Conservation (phyloP, 2,329 filamentous ascomycete species). For the Alternaria consortialis region DNA sequence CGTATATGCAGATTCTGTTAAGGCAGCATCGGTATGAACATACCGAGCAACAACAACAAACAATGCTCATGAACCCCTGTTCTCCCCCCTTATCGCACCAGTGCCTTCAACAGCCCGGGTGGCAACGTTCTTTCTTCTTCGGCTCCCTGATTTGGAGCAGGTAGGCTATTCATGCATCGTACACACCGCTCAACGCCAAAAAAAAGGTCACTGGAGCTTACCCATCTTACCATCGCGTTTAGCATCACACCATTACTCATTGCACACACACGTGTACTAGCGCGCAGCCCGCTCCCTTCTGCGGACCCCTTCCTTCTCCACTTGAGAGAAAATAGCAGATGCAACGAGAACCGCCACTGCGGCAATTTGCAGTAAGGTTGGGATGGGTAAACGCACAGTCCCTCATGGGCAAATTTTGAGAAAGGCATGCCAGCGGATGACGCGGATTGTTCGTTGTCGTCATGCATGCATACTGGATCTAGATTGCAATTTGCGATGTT, state of each 20-base stretch:
- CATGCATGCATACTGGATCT: neutral
- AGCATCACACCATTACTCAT: neutral
- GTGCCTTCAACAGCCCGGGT: neutral
- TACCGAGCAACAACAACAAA: neutral
- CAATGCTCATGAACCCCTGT: neutral
- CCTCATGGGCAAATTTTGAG: slow-evolving; percentile 23
- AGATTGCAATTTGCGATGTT: slow-evolving; percentile 10
- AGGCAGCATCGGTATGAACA: neutral
- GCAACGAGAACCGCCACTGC: slow-evolving; percentile 4
- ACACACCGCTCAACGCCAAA: neutral
- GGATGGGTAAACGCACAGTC: slow-evolving; percentile 18
- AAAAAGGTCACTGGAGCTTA: neutral
- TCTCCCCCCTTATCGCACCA: neutral
- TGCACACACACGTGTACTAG: neutral
- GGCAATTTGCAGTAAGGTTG: neutral
- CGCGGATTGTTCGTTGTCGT: slow-evolving; percentile 2
- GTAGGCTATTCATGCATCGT: neutral
- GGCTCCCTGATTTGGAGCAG: neutral
- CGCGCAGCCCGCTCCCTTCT: neutral
- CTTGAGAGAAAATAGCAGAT: neutral
- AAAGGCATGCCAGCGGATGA: slow-evolving; percentile 19
- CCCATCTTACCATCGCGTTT: neutral
- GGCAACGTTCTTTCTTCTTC: neutral
- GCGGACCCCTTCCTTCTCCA: neutral
- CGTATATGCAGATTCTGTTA: neutral